Evolutionary conservation across 106 monocot species (phyloP).

Genomic region (Acanthochlamys bracteata): DNA sequence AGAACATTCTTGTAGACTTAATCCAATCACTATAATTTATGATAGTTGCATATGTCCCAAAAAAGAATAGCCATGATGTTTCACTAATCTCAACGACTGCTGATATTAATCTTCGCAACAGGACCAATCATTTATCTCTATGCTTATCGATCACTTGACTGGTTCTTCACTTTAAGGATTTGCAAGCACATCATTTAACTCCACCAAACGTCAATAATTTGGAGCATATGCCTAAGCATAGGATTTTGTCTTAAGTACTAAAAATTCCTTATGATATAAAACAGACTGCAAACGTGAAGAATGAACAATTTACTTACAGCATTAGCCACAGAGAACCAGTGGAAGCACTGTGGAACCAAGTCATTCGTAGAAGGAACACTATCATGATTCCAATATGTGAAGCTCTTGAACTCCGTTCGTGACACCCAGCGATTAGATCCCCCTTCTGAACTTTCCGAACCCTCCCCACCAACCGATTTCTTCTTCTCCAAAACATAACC

Average conservation of each 20-base stretch:
- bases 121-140: background rate
- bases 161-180: background rate
- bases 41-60: background rate
- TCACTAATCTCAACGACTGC: too few species aligned
- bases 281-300: background rate
- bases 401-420: constrained; percentile 36
- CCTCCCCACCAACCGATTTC: constrained; percentile 19
- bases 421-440: constrained; percentile 31
- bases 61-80: background rate
- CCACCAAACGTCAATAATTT: background rate
- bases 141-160: background rate
- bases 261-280: background rate
- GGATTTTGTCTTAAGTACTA: background rate
- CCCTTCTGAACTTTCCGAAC: constrained; percentile 1
- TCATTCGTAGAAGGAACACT: constrained; percentile 44
- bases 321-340: constrained; percentile 61
- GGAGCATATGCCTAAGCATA: background rate
- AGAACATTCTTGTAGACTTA: background rate
- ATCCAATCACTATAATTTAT: background rate
- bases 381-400: constrained; percentile 73
- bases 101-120: background rate
- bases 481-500: constrained; percentile 52
- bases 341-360: constrained; percentile 38
- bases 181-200: background rate
- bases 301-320: constrained; percentile 33